phyloP scores from a whole-genome alignment of 371 early-diverging fungal species.

The Dichotomocladium elegans region DNA sequence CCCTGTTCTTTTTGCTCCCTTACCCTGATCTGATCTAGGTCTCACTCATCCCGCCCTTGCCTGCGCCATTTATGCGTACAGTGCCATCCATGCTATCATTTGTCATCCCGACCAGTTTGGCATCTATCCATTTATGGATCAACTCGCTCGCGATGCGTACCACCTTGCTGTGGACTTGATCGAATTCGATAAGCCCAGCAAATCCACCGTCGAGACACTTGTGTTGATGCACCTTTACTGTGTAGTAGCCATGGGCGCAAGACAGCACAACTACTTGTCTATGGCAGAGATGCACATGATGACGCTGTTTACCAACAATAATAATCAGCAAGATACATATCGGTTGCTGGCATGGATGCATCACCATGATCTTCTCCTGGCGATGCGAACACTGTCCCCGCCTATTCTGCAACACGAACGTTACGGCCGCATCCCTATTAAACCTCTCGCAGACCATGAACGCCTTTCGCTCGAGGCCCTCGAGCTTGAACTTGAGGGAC shows the following conservation, averaged over 20 bases:
- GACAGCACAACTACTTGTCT: slow-evolving; percentile 16
- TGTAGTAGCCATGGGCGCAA: slow-evolving; percentile 4
- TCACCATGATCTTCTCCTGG: slow-evolving; percentile 12
- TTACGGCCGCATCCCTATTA: background rate
- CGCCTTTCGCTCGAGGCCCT: background rate
- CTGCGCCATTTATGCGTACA: slow-evolving; percentile 25
- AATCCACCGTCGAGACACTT: slow-evolving; percentile 22
- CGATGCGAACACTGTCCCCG: slow-evolving; percentile 5
- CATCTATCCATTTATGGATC: slow-evolving; percentile 17
- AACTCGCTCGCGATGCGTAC: slow-evolving; percentile 20
- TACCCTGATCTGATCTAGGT: too few species aligned
- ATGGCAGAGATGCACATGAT: slow-evolving; percentile 19
- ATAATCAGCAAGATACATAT: slow-evolving; percentile 1
- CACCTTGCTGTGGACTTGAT: slow-evolving; percentile 16
- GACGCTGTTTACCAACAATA: slow-evolving; percentile 2
- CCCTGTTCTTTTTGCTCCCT: too few species aligned
- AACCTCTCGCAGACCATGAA: background rate
- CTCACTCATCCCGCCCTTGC: slow-evolving; percentile 12
- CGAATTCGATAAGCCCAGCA: slow-evolving; percentile 20
- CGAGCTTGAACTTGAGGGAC: slow-evolving; percentile 5
- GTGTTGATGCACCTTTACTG: slow-evolving; percentile 25
- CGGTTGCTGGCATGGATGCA: slow-evolving; percentile 17
- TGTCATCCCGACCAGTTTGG: slow-evolving; percentile 26
- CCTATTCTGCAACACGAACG: slow-evolving; percentile 9
- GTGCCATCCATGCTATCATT: slow-evolving; percentile 20